phyloP scores from a whole-genome alignment of 139 green algal species.

The Klebsormidium nitens region DNA sequence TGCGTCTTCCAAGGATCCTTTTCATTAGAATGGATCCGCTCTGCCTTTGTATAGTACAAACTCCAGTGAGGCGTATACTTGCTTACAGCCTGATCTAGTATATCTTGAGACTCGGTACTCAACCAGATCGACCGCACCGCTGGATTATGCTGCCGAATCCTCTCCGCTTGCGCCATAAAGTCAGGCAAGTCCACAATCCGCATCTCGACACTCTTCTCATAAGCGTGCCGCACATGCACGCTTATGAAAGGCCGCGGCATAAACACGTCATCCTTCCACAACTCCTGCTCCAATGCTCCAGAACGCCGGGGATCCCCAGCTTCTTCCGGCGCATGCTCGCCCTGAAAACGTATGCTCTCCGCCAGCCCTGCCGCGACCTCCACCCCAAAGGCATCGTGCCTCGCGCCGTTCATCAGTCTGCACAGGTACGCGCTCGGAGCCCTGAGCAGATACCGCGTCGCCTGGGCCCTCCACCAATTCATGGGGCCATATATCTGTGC shows the following conservation, averaged over 20 bases:
- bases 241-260: no score
- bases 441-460: conserved; percentile 8
- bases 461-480: conserved; percentile 25
- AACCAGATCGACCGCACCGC: conserved; percentile 10
- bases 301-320: not conserved
- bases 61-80: not conserved
- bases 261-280: not conserved
- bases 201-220: conserved; percentile 18
- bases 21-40: not conserved
- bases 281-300: conserved; percentile 1
- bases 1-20: not conserved
- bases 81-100: not conserved
- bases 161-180: conserved; percentile 11
- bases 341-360: not conserved
- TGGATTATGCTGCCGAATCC: not conserved
- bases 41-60: not conserved
- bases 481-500: no score
- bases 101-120: conserved; percentile 10
- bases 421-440: conserved; percentile 2
- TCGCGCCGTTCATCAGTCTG: conserved; percentile 5
- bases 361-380: conserved; percentile 12
- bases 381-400: conserved; percentile 3
- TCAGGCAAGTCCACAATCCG: conserved; percentile 3
- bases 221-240: no score
- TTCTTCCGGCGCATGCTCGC: not conserved